phyloP scores from a whole-genome alignment of 257 asterid genomes.

The Nicotiana noctiflora region DNA sequence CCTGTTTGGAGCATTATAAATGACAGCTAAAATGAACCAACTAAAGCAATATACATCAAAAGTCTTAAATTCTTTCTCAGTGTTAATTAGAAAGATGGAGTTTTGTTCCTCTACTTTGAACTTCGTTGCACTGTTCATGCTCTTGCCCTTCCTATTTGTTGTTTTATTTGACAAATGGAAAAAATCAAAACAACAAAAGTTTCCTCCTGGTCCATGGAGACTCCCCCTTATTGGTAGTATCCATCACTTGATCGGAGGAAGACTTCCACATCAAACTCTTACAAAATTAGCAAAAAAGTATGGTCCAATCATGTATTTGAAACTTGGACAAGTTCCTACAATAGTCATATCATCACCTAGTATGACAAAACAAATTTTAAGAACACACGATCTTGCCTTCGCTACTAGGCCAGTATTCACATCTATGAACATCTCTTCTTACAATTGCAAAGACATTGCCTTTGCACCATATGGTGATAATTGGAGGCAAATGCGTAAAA shows the following conservation, averaged over 20 bases:
- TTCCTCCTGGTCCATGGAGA: too few relatives aligned
- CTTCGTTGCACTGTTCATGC: too few relatives aligned
- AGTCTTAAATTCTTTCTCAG: too few relatives aligned
- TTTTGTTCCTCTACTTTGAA: too few relatives aligned
- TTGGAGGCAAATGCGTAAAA: too few relatives aligned
- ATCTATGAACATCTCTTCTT: slow-evolving; percentile 23
- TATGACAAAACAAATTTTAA: background rate
- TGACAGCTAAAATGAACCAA: too few relatives aligned
- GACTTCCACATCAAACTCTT: slow-evolving; percentile 8
- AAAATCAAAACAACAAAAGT: too few relatives aligned
- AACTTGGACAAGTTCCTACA: background rate
- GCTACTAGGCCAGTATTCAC: slow-evolving; percentile 27
- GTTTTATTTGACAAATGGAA: background rate
- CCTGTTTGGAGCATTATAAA: too few relatives aligned
- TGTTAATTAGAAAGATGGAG: too few relatives aligned
- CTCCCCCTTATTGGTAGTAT: background rate
- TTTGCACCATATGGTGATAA: slow-evolving; percentile 13
- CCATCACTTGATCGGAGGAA: background rate
- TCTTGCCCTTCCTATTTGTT: background rate
- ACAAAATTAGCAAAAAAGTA: background rate
- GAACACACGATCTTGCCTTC: background rate
- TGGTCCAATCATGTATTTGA: background rate
- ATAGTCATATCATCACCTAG: background rate
- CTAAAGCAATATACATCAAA: too few relatives aligned
- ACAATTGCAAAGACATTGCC: slow-evolving; percentile 15